Evolutionary conservation across 2,329 filamentous ascomycete species (phyloP), one percentile per base, ranked within the genome.

Genomic region (Alternaria ethzedia): DNA sequence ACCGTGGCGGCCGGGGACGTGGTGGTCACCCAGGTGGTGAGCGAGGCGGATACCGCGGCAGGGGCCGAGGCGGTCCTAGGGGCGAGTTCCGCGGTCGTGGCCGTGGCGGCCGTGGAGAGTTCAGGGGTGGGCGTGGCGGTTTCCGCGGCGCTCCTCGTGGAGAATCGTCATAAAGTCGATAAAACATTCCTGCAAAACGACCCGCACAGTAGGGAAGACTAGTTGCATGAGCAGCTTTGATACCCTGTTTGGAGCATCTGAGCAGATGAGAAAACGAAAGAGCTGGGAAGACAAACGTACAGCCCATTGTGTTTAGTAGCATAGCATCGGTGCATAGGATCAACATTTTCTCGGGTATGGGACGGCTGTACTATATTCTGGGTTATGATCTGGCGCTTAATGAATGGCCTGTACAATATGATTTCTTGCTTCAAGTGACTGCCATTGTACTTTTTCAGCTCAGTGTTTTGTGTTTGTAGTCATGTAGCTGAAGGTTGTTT

Each of bases 11-110:
- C 73, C 81, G 84, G 61, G 87, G 88, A 73, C 87, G 87, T 45
- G 78, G 79, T 46, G 76, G 77, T 52, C 66, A 73, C 64, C 71
- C 78, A 36, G 77, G 78, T 43, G 78, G 78, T 78, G 85, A 85
- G 62, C 84, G 83, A 57, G 86, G 86, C 59, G 84, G 84, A 72
- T 85, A 84, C 60, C 83, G 86, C 54, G 86, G 88, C 57, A 83
- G 86, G 47, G 86, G 88, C 52, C 75, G 80, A 59, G 79, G 79
- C 55, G 77, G 79, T 50, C 75, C 75, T 36, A 76, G 80, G 32
- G 77, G 79, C 46, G 78, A 78, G 20, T 76, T 75, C 63, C 73
- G 79, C 66, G 78, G 77, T 32, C 76, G 82, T 51, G 82, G 83
- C 54, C 80, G 81, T 55, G 77, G 81, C 55, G 76, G 79, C 47